These are phyloP conservation scores for Astrocystis sublimbata DNA, from an alignment of 495 filamentous ascomycete genomes.

Conservation along the genomic window DNA sequence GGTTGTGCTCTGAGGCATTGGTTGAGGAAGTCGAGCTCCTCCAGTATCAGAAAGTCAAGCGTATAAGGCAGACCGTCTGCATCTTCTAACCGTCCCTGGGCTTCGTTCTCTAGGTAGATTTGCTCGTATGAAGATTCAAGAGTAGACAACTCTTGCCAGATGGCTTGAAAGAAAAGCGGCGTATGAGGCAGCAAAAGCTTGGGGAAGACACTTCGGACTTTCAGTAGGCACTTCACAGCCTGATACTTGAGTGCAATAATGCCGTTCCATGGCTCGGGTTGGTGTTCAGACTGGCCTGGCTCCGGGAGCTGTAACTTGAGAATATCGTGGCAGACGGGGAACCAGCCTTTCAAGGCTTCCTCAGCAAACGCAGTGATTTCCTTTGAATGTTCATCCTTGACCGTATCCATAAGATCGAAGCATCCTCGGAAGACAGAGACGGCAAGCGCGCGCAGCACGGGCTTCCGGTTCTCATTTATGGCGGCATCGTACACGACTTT, in stretches of 20 bases:
- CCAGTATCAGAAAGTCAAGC: constrained; percentile 88
- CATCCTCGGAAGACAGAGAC: constrained; percentile 85
- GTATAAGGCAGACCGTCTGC: constrained; percentile 90
- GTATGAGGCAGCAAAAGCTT: constrained; percentile 78
- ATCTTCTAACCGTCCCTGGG: constrained; percentile 86
- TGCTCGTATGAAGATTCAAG: constrained; percentile 70
- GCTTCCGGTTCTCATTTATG: constrained; percentile 68
- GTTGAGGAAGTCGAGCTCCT: constrained; percentile 92
- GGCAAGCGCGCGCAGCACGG: constrained; percentile 75
- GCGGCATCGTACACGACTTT: constrained; percentile 80
- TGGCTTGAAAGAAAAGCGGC: constrained; percentile 73
- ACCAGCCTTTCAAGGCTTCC: constrained; percentile 77
- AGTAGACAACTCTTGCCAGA: constrained; percentile 80
- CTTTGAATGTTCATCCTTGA: constrained; percentile 83
- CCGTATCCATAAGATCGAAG: constrained; percentile 93
- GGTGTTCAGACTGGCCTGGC: constrained; percentile 33
- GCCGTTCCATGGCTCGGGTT: constrained; percentile 66
- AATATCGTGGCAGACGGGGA: constrained; percentile 76
- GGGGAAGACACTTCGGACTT: constrained; percentile 82
- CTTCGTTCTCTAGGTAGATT: constrained; percentile 81
- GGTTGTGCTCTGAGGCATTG: constrained; percentile 78
- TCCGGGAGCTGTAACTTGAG: constrained; percentile 72
- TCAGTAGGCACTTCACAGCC: constrained; percentile 88
- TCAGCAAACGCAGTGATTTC: constrained; percentile 88
- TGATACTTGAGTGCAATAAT: constrained; percentile 84